phyloP scores from a whole-genome alignment of 306 rosid genomes.

The Trifolium fragiferum region DNA sequence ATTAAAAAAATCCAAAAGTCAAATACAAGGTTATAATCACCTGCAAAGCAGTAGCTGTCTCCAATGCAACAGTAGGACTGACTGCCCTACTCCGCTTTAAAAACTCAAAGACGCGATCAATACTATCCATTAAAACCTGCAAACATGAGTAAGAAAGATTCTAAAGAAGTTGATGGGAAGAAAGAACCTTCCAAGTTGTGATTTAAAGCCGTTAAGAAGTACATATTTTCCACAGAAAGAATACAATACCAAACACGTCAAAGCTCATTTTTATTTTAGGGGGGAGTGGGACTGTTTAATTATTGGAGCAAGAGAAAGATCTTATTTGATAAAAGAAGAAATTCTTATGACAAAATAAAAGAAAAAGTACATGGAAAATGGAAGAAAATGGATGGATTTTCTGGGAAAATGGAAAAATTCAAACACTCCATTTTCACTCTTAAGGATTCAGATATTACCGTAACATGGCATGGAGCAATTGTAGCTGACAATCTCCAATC shows the following conservation, averaged over 20 bases:
- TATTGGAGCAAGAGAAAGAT: background rate
- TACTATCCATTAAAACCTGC: constrained; percentile 84
- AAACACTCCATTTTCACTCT: constrained; percentile 31
- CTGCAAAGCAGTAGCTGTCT: constrained; percentile 97
- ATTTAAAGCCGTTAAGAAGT: constrained; percentile 20
- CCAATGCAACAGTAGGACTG: constrained; percentile 90
- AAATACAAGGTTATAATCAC: constrained; percentile 50
- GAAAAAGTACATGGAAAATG: background rate
- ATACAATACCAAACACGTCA: background rate
- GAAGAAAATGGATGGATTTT: background rate
- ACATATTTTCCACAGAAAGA: constrained; percentile 5
- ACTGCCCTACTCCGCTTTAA: constrained; percentile 87
- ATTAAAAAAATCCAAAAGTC: background rate
- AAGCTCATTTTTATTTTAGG: background rate
- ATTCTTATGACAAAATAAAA: constrained; percentile 3
- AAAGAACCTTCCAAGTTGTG: background rate
- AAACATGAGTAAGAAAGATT: constrained; percentile 36
- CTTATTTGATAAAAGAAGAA: constrained; percentile 6
- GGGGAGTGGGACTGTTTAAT: background rate
- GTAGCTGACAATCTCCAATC: constrained; percentile 96
- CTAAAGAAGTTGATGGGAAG: constrained; percentile 14
- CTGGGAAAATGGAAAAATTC: background rate
- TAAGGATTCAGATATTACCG: constrained; percentile 60
- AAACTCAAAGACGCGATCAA: constrained; percentile 84
- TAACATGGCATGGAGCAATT: constrained; percentile 92